Evolutionary conservation across 116 monocot species (phyloP), one percentile per base, ranked within the genome.

Genomic region (Iris pallida): DNA sequence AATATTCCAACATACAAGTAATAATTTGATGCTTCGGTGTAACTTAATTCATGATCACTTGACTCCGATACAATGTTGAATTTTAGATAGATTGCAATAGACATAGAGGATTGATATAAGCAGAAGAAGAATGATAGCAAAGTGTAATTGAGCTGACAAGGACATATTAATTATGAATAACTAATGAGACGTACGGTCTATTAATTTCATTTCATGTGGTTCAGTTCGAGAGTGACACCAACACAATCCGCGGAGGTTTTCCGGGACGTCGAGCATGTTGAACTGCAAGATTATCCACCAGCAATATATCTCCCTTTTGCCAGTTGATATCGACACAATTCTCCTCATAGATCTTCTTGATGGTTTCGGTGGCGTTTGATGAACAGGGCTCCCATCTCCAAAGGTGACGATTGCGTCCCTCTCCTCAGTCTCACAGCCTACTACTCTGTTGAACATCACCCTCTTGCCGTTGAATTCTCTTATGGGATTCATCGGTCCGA

Each of bases 211-310:
- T n/a, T n/a, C n/a, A n/a, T n/a, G n/a, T 56, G 56, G 4, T 57
- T 42, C 47, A 59, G 2, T 47, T 13, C 0, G 71, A 52, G 52
- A 71, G 63, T 19, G 72, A 72, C 6, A 72, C 63, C 64, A 72
- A 45, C 5, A 72, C 19, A 6, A 52, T 12, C n/a, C 72, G 54
- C 0, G 72, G 72, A 16, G 45, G 55, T 17, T 72, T 64, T 11
- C 63, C 72, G 0, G 72, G 72, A 0, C 63, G 62, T 55, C 63
- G 63, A 3, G 74, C 65, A 30, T 74, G 66, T 15, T 74, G 74
- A 20, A 72, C 72, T 42, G 72, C 4, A 9, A 72, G 62, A 17
- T 72, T 72, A 18, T 72, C 72, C 10, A 72, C 55, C 43, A 72
- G 8, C 43, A 64, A 4, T 8, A 72, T 45, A 45, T 72, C 72